phyloP scores from a whole-genome alignment of 2,329 filamentous ascomycete genomes.

The Sordariomycetes sp. region DNA sequence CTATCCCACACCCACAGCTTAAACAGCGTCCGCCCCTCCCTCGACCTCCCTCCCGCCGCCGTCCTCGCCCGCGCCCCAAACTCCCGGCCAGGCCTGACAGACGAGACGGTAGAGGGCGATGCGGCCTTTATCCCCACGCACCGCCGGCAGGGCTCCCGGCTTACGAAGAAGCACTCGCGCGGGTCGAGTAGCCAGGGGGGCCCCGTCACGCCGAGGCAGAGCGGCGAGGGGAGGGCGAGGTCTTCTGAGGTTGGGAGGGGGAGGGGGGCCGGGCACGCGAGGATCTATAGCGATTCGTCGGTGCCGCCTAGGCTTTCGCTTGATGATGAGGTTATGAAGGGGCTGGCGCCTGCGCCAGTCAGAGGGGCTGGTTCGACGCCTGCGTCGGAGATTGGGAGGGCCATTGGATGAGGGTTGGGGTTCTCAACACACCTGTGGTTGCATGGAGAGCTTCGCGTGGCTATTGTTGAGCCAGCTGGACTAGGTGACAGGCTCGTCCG shows the following conservation, averaged over 20 bases:
- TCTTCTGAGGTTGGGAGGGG: slow-evolving; percentile 7
- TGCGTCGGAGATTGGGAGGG: slow-evolving; percentile 35
- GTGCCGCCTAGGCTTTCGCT: slow-evolving; percentile 29
- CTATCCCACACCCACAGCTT: not conserved
- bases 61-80: slow-evolving; percentile 48
- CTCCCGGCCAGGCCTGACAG: slow-evolving; percentile 46
- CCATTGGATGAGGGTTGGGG: slow-evolving; percentile 30
- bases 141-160: slow-evolving; percentile 37
- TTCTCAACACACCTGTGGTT: not conserved
- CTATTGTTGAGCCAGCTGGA: not conserved
- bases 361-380: slow-evolving; percentile 9
- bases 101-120: slow-evolving; percentile 46
- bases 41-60: slow-evolving; percentile 31
- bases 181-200: slow-evolving; percentile 21
- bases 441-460: slow-evolving; percentile 1
- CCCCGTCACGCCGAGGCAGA: slow-evolving; percentile 14
- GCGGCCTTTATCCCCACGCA: slow-evolving; percentile 41
- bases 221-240: slow-evolving; percentile 15
- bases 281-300: slow-evolving; percentile 28
- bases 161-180: slow-evolving; percentile 34
- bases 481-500: too few species aligned
- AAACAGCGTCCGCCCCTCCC: slow-evolving; percentile 13
- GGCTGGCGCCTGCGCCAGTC: slow-evolving; percentile 33
- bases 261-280: slow-evolving; percentile 14
- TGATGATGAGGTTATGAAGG: slow-evolving; percentile 30